Evolutionary conservation across 1,284 basidiomycete genomes (phyloP), one percentile per base, ranked within the genome.

Genomic region (Ceratobasidium sp.): DNA sequence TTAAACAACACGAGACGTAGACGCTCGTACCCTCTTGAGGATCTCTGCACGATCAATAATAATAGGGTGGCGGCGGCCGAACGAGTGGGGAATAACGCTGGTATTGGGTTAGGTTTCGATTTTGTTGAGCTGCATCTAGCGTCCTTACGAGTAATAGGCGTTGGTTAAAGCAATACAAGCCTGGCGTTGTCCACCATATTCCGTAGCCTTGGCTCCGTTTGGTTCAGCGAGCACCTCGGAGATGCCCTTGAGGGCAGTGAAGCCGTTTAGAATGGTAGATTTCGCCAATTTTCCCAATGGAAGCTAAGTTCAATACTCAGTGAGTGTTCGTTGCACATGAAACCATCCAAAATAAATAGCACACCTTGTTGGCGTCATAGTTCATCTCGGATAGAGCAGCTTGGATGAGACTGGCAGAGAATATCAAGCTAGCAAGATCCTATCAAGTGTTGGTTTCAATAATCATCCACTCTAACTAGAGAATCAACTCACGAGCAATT

Each of bases 331-430:
- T 1, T 31, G 3, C 29, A 35, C 38, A 58, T 13, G n/a, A 6
- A 64, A 20, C n/a, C 17, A 4, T 25, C 13, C 2, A 15, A 20
- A 35, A 38, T 38, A 20, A 10, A 35, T 38, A 12, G 35, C 45
- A 35, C 25, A 34, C 58, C 47, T 89, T 89, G 73, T 85, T 85
- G 1, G 86, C 86, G 74, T 89, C 87, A 73, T 89, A 89, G 74
- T 88, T 87, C 85, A 89, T 86, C 2, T 84, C 83, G 10, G 84
- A 84, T 74, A 89, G 75, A 25, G 82, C 81, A 0, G 84, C 85
- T 52, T 86, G 80, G 49, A 88, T 84, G 71, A 87, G 76, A 32
- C 84, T 87, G 12, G 56, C 60, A 47, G 31, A 42, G 20, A 53
- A 45, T 20, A 69, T 73, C 45, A 57, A 17, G 58, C 25, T 13